Evolutionary conservation across 1,284 basidiomycete genomes (phyloP).

Genomic region (Neonothopanus nambi): DNA sequence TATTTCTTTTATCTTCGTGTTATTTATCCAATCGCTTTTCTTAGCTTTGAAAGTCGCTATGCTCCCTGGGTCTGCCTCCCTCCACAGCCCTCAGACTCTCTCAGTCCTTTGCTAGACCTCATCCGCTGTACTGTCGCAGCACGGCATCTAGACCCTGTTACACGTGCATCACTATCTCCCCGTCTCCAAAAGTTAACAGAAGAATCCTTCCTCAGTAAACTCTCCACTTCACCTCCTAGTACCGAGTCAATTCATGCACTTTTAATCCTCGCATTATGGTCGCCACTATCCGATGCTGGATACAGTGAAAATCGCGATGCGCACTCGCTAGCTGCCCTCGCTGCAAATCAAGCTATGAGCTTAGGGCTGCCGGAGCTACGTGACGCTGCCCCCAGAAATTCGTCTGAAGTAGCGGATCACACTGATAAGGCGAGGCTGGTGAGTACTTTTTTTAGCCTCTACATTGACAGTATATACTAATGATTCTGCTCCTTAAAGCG

Average conservation of each 20-base stretch:
- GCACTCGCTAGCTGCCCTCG: conserved; percentile 40
- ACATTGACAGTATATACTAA: not conserved
- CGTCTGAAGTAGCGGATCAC: conserved; percentile 27
- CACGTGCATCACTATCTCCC: conserved; percentile 37
- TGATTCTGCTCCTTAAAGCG: conserved; percentile 30
- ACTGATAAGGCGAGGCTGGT: conserved; percentile 40
- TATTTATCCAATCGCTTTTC: not conserved
- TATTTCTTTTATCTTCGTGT: not conserved
- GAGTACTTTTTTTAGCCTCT: conserved; percentile 18
- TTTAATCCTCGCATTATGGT: conserved; percentile 44
- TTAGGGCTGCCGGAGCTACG: conserved; percentile 35
- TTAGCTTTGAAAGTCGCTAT: conserved; percentile 21
- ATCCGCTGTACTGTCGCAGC: conserved; percentile 41
- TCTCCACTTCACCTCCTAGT: conserved; percentile 36
- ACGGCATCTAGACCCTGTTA: conserved; percentile 37
- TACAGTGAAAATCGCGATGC: conserved; percentile 36
- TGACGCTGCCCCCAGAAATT: conserved; percentile 20
- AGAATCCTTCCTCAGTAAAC: conserved; percentile 35
- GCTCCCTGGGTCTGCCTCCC: conserved; percentile 23
- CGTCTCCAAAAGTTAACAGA: conserved; percentile 43
- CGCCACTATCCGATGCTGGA: conserved; percentile 33
- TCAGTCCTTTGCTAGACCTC: conserved; percentile 17
- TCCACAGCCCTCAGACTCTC: conserved; percentile 4
- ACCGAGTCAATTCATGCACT: conserved; percentile 42
- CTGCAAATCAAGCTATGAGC: conserved; percentile 49